A percentile compares a stretch with the other conserved stretches of the same genome.
These are phyloP conservation scores for Amphichorda felina DNA, from an alignment of 2,329 filamentous ascomycete species.

Conservation along the genomic window DNA sequence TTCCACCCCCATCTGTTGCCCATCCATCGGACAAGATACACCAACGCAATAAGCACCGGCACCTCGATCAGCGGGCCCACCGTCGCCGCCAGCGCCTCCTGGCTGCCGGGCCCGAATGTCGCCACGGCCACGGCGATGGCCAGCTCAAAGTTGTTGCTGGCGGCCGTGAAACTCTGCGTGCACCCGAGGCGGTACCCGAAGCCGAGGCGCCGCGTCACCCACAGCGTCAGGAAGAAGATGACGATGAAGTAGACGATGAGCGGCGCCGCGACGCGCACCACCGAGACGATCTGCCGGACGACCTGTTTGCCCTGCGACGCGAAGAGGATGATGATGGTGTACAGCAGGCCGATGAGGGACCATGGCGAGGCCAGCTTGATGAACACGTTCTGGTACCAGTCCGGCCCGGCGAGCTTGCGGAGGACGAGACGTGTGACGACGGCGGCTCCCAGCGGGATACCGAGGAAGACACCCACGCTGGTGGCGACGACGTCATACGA, in stretches of 20 bases:
- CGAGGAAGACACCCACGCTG: slow-evolving; percentile 75
- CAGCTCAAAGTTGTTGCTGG: slow-evolving; percentile 88
- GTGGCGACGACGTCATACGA: slow-evolving; percentile 61
- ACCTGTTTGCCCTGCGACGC: slow-evolving; percentile 68
- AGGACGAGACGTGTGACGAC: slow-evolving; percentile 61
- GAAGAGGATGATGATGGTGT: slow-evolving; percentile 79
- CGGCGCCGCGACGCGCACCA: slow-evolving; percentile 70
- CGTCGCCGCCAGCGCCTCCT: slow-evolving; percentile 71
- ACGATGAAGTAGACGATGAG: slow-evolving; percentile 69
- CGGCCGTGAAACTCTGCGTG: slow-evolving; percentile 80
- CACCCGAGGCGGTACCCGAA: slow-evolving; percentile 60
- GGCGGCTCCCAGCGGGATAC: slow-evolving; percentile 71
- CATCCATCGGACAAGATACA: slow-evolving; percentile 59
- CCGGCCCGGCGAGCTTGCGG: slow-evolving; percentile 36
- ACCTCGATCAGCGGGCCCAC: slow-evolving; percentile 83
- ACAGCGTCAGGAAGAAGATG: slow-evolving; percentile 61
- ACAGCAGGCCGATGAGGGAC: slow-evolving; percentile 73
- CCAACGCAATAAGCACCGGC: slow-evolving; percentile 64
- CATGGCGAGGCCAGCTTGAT: slow-evolving; percentile 58
- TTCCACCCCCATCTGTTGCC: slow-evolving; percentile 43
- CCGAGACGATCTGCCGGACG: slow-evolving; percentile 72
- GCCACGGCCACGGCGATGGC: slow-evolving; percentile 82
- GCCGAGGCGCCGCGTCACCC: slow-evolving; percentile 49
- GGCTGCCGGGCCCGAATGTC: slow-evolving; percentile 64
- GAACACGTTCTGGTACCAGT: slow-evolving; percentile 58